These are phyloP conservation scores for Erythrophleum fordii DNA, from an alignment of 306 rosid genomes.

Conservation along the genomic window DNA sequence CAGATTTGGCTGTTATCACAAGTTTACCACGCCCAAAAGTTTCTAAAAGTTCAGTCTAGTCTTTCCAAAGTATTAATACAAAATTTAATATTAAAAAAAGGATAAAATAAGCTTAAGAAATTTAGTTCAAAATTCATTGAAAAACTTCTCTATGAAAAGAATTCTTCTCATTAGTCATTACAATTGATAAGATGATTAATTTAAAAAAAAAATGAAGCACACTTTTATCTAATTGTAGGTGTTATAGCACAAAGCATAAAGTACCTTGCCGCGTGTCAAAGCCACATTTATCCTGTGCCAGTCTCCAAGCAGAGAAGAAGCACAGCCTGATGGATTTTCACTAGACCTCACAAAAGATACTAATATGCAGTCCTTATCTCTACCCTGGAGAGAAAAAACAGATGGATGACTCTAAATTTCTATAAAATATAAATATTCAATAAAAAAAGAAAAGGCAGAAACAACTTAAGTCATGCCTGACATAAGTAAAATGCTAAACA, in stretches of 20 bases:
- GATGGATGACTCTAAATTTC: background rate
- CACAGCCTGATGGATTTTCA: conserved; percentile 71
- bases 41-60: no score
- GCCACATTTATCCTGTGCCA: conserved; percentile 98
- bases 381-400: conserved; percentile 61
- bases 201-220: background rate
- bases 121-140: no score
- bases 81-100: no score
- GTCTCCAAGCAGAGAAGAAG: conserved; percentile 86
- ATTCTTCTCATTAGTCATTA: background rate
- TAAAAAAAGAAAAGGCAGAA: background rate
- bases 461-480: conserved; percentile 14
- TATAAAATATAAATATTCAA: background rate
- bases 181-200: background rate
- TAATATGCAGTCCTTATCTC: conserved; percentile 94
- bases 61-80: no score
- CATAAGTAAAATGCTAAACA: conserved; percentile 4
- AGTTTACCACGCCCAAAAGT: no score
- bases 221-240: background rate
- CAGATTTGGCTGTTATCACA: no score
- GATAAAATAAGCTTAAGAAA: no score
- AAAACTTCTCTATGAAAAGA: no score
- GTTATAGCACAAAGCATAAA: background rate
- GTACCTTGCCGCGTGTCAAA: conserved; percentile 91
- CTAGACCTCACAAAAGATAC: conserved; percentile 86